A percentile compares a stretch with the other conserved stretches of the same genome.
phyloP scores from a whole-genome alignment of 805 yeast species.

The Cyberlindnera saturnus region DNA sequence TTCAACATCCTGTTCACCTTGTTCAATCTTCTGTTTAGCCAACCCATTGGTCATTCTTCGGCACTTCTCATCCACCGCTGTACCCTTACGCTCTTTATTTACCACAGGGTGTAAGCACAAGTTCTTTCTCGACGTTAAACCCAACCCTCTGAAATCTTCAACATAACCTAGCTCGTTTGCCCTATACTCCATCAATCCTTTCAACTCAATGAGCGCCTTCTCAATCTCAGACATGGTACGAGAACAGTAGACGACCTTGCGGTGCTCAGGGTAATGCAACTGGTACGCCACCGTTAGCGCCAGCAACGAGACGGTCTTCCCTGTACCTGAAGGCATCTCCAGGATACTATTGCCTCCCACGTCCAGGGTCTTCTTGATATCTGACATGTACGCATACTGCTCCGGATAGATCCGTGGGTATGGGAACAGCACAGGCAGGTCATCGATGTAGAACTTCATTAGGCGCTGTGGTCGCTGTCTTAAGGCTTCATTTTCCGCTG shows the following conservation, averaged over 20 bases:
- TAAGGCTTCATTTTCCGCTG: too few species aligned
- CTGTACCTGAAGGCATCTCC: conserved; percentile 99
- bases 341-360: conserved; percentile 94
- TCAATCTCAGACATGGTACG: conserved; percentile 99
- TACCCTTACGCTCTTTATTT: conserved; percentile 83
- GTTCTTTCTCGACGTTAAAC: conserved; percentile 91
- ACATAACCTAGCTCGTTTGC: conserved; percentile 74
- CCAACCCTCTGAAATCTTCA: conserved; percentile 92
- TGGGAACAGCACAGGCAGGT: conserved; percentile 91
- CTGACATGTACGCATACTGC: conserved; percentile 97
- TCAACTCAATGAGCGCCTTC: conserved; percentile 89
- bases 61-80: conserved; percentile 92
- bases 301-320: conserved; percentile 88
- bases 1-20: conserved; percentile 36
- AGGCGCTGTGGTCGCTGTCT: background rate
- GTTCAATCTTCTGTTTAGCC: conserved; percentile 58
- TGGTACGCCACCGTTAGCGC: conserved; percentile 94
- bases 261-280: conserved; percentile 87
- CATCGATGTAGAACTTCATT: conserved; percentile 76
- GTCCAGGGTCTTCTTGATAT: conserved; percentile 86
- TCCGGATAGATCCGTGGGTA: conserved; percentile 97
- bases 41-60: conserved; percentile 92
- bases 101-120: conserved; percentile 87
- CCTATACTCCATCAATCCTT: conserved; percentile 82
- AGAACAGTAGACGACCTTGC: conserved; percentile 93